phyloP scores from a whole-genome alignment of 1,284 basidiomycete species.

The Ganoderma resinaceum region DNA sequence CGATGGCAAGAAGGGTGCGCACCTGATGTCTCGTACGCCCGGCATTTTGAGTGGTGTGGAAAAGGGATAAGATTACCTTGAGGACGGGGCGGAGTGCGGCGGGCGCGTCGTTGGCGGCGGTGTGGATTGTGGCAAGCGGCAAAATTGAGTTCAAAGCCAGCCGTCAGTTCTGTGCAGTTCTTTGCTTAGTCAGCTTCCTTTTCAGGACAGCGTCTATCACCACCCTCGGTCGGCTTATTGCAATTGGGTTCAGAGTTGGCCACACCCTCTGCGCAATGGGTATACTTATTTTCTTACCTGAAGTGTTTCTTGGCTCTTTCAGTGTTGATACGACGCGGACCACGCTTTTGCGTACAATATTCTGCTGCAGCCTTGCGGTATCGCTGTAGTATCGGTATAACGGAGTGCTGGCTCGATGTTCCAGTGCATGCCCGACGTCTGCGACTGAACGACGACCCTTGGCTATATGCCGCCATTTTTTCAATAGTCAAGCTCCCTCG shows the following conservation, averaged over 20 bases:
- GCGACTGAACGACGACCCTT: no score
- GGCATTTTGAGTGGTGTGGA: constrained; percentile 70
- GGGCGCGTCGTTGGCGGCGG: constrained; percentile 45
- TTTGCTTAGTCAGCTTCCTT: constrained; percentile 37
- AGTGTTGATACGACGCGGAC: no score
- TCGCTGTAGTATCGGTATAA: no score
- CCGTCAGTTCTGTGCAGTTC: constrained; percentile 45
- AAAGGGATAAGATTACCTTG: constrained; percentile 48
- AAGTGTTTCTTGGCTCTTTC: no score
- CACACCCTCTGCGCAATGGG: no score
- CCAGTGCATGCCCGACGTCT: no score
- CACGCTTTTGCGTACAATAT: no score
- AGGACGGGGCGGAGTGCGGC: constrained; percentile 53
- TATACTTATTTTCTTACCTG: no score
- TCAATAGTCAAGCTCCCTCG: neutral
- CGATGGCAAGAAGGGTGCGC: constrained; percentile 35
- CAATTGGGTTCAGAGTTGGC: no score
- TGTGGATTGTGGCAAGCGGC: constrained; percentile 42
- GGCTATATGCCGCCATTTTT: no score
- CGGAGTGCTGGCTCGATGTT: no score
- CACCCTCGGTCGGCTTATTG: neutral
- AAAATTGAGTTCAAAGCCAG: constrained; percentile 47
- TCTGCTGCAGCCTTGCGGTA: no score
- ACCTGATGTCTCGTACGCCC: constrained; percentile 93
- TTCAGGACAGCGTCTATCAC: neutral